Evolutionary conservation across 108 stramenopile genomes (phyloP).

Genomic region (Skeletonema grethae): DNA sequence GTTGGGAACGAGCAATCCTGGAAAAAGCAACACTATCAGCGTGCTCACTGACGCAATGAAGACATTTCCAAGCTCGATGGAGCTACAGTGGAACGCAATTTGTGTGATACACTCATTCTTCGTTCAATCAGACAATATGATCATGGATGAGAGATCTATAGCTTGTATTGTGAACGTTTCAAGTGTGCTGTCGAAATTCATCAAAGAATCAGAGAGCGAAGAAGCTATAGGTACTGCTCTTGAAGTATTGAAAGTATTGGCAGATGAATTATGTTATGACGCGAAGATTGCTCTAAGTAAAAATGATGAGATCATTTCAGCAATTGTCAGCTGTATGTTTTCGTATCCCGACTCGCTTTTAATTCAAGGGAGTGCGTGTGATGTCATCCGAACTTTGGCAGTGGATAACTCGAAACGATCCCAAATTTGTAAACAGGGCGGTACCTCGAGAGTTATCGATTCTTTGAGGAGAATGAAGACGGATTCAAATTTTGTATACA

Average conservation of each 20-base stretch:
- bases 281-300: conserved; percentile 14
- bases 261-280: conserved; percentile 7
- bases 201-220: conserved; percentile 25
- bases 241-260: conserved; percentile 8
- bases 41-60: conserved; percentile 22
- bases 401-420: conserved; percentile 24
- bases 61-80: conserved; percentile 11
- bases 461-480: conserved; percentile 18
- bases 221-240: conserved; percentile 10
- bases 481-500: conserved; percentile 28
- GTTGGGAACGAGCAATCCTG: background rate
- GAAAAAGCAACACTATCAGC: conserved; percentile 5
- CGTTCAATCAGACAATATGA: background rate
- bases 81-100: conserved; percentile 21
- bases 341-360: conserved; percentile 5
- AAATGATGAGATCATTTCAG: conserved; percentile 15
- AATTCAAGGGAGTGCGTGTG: conserved; percentile 19
- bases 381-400: conserved; percentile 22
- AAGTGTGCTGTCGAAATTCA: conserved; percentile 7
- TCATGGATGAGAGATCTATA: background rate
- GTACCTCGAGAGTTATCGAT: conserved; percentile 25
- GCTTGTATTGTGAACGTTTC: conserved; percentile 20
- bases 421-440: conserved; percentile 26
- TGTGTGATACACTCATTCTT: conserved; percentile 24
- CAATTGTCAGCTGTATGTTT: conserved; percentile 33